These are phyloP conservation scores for Violaceomyces palustris DNA, from an alignment of 1,284 basidiomycete species.

Conservation along the genomic window DNA sequence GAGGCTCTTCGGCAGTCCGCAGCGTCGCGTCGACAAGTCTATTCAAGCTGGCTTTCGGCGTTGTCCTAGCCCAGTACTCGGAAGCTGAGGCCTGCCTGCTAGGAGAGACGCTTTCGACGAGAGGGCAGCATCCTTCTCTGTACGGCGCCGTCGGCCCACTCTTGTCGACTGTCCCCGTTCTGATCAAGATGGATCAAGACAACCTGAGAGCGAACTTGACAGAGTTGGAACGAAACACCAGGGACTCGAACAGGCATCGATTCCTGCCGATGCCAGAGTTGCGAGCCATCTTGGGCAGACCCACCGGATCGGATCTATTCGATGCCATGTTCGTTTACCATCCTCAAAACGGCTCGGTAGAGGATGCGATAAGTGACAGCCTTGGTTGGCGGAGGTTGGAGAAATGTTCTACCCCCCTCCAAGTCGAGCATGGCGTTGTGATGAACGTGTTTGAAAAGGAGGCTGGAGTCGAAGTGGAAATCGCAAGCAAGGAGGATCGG, in stretches of 20 bases:
- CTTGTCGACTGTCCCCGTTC: slow-evolving; percentile 4
- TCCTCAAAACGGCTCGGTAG: no score
- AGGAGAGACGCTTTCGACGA: slow-evolving; percentile 4
- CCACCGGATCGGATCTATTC: slow-evolving; percentile 4
- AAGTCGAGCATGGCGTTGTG: slow-evolving; percentile 7
- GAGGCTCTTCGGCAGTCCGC: no score
- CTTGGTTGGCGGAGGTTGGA: background rate
- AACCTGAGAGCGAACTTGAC: no score
- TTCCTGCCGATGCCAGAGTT: background rate
- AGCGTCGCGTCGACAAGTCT: no score
- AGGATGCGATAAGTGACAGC: no score
- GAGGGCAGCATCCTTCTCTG: slow-evolving; percentile 2
- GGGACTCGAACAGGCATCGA: slow-evolving; percentile 1
- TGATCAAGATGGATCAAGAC: no score
- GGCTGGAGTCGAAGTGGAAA: slow-evolving; percentile 1
- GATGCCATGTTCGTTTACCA: slow-evolving; percentile 9
- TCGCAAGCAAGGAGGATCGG: slow-evolving; percentile 7
- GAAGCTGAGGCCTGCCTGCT: slow-evolving; percentile 1
- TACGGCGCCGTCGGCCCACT: slow-evolving; percentile 9
- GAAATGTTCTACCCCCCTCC: background rate
- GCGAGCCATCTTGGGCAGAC: slow-evolving; percentile 1
- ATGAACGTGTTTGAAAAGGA: slow-evolving; percentile 5
- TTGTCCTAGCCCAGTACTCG: slow-evolving; percentile 5
- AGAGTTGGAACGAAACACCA: no score
- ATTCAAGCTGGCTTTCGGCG: slow-evolving; percentile 6